Evolutionary conservation across 805 yeast species (phyloP).

Genomic region (Yarrowia sp.): DNA sequence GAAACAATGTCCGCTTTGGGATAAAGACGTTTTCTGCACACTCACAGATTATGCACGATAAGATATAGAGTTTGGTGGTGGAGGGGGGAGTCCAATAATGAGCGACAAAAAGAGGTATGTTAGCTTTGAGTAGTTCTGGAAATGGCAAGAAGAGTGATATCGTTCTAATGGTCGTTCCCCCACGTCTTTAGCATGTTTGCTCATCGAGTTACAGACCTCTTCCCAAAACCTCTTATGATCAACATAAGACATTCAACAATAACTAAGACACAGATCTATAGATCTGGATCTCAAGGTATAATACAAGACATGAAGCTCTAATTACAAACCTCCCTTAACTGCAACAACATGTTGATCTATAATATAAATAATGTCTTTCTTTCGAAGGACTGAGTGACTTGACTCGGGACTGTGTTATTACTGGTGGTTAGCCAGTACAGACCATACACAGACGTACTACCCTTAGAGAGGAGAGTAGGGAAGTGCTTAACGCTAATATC

Average conservation of each 20-base stretch:
- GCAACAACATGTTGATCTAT: constrained; percentile 10
- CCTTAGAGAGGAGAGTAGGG: not conserved
- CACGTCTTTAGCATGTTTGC: not conserved
- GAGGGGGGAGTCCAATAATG: not conserved
- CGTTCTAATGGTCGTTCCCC: too few relatives aligned
- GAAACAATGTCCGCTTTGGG: not conserved
- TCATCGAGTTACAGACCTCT: not conserved
- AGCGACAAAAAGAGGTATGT: too few relatives aligned
- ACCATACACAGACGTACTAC: constrained; percentile 1
- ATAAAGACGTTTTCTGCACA: constrained; percentile 10
- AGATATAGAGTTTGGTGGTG: not conserved
- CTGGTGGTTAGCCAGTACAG: not conserved
- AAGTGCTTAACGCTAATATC: too few relatives aligned
- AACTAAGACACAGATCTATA: too few relatives aligned
- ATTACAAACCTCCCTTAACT: not conserved
- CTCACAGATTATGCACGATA: constrained; percentile 1
- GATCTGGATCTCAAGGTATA: too few relatives aligned
- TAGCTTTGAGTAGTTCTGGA: too few relatives aligned
- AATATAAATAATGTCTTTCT: constrained; percentile 2
- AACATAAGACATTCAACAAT: too few relatives aligned
- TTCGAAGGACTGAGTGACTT: constrained; percentile 3
- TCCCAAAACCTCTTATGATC: too few relatives aligned
- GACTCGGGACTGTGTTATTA: not conserved
- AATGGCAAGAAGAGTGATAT: too few relatives aligned
- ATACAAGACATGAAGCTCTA: too few relatives aligned